phyloP scores from a whole-genome alignment of 2,329 filamentous ascomycete species.

The Fusarium verticillioides region DNA sequence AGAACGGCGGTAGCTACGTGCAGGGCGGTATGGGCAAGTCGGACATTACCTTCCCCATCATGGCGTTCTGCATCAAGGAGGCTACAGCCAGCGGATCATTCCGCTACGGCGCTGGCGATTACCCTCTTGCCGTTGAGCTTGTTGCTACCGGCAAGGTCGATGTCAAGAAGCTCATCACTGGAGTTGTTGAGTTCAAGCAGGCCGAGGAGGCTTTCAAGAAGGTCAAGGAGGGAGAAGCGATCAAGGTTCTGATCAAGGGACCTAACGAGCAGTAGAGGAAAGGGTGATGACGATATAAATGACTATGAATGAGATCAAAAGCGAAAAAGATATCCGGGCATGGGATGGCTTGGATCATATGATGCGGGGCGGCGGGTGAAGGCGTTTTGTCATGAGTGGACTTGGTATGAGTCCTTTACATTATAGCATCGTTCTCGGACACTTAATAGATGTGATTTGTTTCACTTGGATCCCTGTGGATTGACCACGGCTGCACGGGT shows the following conservation, averaged over 20 bases:
- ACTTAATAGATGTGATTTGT: slow-evolving; percentile 14
- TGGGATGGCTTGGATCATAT: slow-evolving; percentile 1
- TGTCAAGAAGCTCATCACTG: slow-evolving; percentile 84
- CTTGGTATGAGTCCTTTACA: slow-evolving; percentile 7
- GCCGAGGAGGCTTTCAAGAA: slow-evolving; percentile 89
- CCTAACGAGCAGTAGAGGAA: slow-evolving; percentile 66
- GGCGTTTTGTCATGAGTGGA: slow-evolving; percentile 27
- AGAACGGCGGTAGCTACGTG: slow-evolving; percentile 79
- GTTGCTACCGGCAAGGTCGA: slow-evolving; percentile 78
- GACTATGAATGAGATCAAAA: slow-evolving; percentile 5
- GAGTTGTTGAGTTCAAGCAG: slow-evolving; percentile 79
- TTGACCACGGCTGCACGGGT: neutral
- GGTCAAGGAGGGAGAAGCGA: slow-evolving; percentile 84
- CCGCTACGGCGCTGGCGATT: slow-evolving; percentile 89
- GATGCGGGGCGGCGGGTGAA: slow-evolving; percentile 11
- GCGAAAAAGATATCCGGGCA: neutral
- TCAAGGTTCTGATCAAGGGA: slow-evolving; percentile 75
- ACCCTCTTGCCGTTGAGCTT: slow-evolving; percentile 83
- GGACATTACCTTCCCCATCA: slow-evolving; percentile 92
- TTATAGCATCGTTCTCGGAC: neutral
- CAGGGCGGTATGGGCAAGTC: slow-evolving; percentile 91
- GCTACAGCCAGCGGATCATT: slow-evolving; percentile 88
- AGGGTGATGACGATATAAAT: slow-evolving; percentile 16
- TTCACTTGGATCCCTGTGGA: slow-evolving; percentile 1
- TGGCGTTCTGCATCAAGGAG: slow-evolving; percentile 90